A percentile compares a stretch with the other conserved stretches of the same genome.
Evolutionary conservation across 805 yeast genomes (phyloP).

Genomic region (Ogataea paraovalis): DNA sequence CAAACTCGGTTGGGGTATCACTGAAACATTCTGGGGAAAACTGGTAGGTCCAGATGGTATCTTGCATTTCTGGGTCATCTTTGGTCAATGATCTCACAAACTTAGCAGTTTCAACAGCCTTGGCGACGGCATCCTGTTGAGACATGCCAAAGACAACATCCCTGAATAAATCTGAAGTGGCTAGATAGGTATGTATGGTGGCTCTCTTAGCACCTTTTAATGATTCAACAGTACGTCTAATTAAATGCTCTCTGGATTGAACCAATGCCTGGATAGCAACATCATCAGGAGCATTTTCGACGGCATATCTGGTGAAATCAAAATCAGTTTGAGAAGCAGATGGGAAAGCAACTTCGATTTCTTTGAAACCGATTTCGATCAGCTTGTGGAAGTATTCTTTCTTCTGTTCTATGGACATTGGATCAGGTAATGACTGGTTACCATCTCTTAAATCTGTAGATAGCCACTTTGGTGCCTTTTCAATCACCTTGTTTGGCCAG

Average conservation of each 20-base stretch:
- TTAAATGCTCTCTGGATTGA: conserved; percentile 72
- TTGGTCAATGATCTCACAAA: conserved; percentile 66
- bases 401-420: conserved; percentile 72
- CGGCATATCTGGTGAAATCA: conserved; percentile 77
- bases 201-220: conserved; percentile 71
- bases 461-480: conserved; percentile 76
- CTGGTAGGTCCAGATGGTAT: conserved; percentile 67
- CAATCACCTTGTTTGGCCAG: conserved; percentile 67
- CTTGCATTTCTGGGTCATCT: conserved; percentile 63
- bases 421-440: conserved; percentile 78
- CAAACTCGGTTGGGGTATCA: conserved; percentile 70
- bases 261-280: conserved; percentile 70
- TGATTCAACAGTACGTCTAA: conserved; percentile 70
- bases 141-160: conserved; percentile 74
- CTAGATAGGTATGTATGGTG: conserved; percentile 67
- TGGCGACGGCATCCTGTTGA: conserved; percentile 59
- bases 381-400: conserved; percentile 71
- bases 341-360: conserved; percentile 77
- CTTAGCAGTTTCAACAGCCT: conserved; percentile 69
- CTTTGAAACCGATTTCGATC: conserved; percentile 71
- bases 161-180: conserved; percentile 71
- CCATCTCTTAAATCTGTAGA: conserved; percentile 81
- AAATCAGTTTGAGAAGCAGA: conserved; percentile 81
- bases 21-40: conserved; percentile 78
- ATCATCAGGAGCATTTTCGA: conserved; percentile 73